Conservation (phyloP, 176 grass and related monocot species). For the Avena sativa region DNA sequence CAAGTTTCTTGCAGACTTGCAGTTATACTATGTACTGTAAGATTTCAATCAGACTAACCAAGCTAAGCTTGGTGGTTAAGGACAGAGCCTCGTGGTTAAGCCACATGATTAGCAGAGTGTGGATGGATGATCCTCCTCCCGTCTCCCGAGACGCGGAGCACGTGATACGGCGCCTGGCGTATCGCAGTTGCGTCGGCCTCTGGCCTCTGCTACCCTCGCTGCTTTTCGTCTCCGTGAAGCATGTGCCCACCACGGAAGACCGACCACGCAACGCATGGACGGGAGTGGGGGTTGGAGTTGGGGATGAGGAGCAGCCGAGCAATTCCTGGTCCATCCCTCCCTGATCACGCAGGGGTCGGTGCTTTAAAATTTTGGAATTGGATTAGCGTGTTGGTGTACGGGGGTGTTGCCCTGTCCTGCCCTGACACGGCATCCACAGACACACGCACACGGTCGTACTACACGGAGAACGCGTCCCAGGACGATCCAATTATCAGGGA, state of each 20-base stretch:
- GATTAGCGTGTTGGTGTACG: background rate
- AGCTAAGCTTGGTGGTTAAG: background rate
- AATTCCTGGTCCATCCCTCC: background rate
- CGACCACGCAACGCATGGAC: background rate
- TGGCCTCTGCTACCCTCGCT: background rate
- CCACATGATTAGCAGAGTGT: too few relatives aligned
- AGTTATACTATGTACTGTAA: background rate
- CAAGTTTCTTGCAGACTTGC: background rate
- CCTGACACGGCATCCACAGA: constrained; percentile 24
- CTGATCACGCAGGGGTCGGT: background rate
- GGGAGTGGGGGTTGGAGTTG: background rate
- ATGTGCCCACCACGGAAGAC: constrained; percentile 6
- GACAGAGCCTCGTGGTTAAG: background rate
- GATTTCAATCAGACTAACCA: background rate
- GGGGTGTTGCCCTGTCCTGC: background rate
- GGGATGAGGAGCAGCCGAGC: background rate
- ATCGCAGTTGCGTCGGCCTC: background rate
- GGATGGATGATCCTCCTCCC: too few relatives aligned
- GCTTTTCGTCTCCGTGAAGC: constrained; percentile 30
- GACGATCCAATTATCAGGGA: background rate
- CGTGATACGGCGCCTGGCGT: constrained; percentile 34
- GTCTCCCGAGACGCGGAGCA: too few relatives aligned
- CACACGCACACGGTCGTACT: background rate
- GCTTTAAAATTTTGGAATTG: background rate
- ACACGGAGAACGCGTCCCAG: background rate